These are phyloP conservation scores for Aspergillus avenaceus DNA, from an alignment of 495 filamentous ascomycete genomes.

Conservation along the genomic window DNA sequence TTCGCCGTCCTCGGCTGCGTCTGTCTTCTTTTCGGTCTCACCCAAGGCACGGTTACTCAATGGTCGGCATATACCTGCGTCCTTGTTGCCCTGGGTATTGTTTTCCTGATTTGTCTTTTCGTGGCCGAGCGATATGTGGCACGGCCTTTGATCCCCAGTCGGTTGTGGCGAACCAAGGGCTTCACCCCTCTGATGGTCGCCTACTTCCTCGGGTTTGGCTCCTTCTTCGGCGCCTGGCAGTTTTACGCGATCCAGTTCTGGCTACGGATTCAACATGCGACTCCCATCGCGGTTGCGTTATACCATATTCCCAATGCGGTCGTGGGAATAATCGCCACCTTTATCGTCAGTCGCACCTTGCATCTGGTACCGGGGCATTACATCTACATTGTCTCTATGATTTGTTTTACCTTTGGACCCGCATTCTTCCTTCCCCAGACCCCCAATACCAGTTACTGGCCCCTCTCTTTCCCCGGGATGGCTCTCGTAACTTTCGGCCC, in stretches of 20 bases:
- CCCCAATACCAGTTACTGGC: slow-evolving; percentile 26
- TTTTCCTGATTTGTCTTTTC: slow-evolving; percentile 24
- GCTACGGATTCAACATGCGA: slow-evolving; percentile 38
- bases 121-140: slow-evolving; percentile 22
- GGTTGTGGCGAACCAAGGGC: slow-evolving; percentile 35
- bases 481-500: slow-evolving; percentile 31
- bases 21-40: slow-evolving; percentile 29
- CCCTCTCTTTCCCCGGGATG: slow-evolving; percentile 24
- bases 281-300: slow-evolving; percentile 34
- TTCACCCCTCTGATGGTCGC: slow-evolving; percentile 46
- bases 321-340: slow-evolving; percentile 41
- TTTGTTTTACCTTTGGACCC: slow-evolving; percentile 28
- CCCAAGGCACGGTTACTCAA: slow-evolving; percentile 24
- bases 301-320: slow-evolving; percentile 31
- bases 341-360: slow-evolving; percentile 41
- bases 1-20: slow-evolving; percentile 23
- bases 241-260: slow-evolving; percentile 51
- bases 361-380: slow-evolving; percentile 45
- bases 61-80: slow-evolving; percentile 29
- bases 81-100: slow-evolving; percentile 20
- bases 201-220: slow-evolving; percentile 47
- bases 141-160: slow-evolving; percentile 26
- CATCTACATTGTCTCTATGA: slow-evolving; percentile 38
- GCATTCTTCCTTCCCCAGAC: slow-evolving; percentile 33
- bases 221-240: slow-evolving; percentile 45